phyloP scores from a whole-genome alignment of 768 basidiomycete species.

The Tubosaeta sp. region DNA sequence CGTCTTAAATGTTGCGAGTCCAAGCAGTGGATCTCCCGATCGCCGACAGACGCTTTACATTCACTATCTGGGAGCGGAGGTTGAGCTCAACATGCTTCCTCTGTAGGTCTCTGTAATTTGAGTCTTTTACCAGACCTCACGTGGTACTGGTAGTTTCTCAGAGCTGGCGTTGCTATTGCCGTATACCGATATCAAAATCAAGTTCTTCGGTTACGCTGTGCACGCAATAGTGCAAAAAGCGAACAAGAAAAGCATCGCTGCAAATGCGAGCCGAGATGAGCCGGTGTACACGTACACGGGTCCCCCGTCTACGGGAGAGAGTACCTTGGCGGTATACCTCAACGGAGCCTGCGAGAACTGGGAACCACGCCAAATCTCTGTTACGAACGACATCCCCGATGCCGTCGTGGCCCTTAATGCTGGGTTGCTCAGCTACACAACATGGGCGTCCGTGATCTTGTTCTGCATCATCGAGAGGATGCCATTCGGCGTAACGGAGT shows the following conservation, averaged over 20 bases:
- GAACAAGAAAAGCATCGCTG: conserved; percentile 29
- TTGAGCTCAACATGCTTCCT: conserved; percentile 38
- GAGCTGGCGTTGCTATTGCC: conserved; percentile 44
- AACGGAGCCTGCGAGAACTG: conserved; percentile 26
- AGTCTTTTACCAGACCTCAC: background rate
- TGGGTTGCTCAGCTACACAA: conserved; percentile 33
- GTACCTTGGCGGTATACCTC: conserved; percentile 37
- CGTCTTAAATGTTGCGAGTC: conserved; percentile 30
- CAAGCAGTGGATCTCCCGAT: conserved; percentile 16
- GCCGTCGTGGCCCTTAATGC: conserved; percentile 42
- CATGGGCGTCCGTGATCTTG: conserved; percentile 36
- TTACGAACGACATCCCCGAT: conserved; percentile 30
- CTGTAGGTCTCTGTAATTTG: conserved; percentile 27
- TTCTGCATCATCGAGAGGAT: conserved; percentile 25
- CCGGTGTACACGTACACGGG: conserved; percentile 35
- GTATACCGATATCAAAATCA: conserved; percentile 41
- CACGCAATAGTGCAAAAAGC: conserved; percentile 30
- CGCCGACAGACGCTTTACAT: conserved; percentile 28
- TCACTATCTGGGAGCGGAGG: conserved; percentile 38
- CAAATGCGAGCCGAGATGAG: conserved; percentile 24
- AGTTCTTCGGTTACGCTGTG: conserved; percentile 36
- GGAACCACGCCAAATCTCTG: conserved; percentile 21
- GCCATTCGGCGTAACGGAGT: conserved; percentile 35
- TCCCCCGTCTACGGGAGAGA: conserved; percentile 35
- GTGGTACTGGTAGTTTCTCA: conserved; percentile 33